Evolutionary conservation across 176 grass and related monocot genomes (phyloP).

Genomic region (Cenchrus fungigraminus): DNA sequence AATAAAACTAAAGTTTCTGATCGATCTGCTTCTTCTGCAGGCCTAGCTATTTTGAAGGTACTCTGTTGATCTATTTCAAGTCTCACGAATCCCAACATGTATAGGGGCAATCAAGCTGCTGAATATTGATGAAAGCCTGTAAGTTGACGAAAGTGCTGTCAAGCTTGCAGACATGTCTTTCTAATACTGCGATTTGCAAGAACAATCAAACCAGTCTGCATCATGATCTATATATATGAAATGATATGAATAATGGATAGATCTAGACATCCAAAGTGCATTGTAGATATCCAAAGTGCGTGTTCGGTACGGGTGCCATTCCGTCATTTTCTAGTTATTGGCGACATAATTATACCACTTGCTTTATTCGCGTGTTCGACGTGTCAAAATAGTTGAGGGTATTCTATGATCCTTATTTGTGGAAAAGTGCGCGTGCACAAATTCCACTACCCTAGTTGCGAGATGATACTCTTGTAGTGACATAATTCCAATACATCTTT

Average conservation of each 20-base stretch:
- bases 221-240: neutral
- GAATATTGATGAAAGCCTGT: slow-evolving; percentile 11
- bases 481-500: neutral
- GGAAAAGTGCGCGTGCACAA: neutral
- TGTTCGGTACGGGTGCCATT: neutral
- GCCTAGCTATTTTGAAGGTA: neutral
- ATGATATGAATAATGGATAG: neutral
- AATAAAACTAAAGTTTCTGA: neutral
- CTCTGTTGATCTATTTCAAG: neutral
- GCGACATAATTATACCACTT: neutral
- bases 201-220: neutral
- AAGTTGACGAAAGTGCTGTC: neutral
- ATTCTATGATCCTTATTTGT: neutral
- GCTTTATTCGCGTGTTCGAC: neutral
- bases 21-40: neutral
- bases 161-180: neutral
- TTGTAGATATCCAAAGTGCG: neutral
- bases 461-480: neutral
- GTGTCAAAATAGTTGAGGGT: neutral
- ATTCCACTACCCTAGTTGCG: neutral
- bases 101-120: neutral
- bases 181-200: neutral
- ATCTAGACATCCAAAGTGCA: too few relatives aligned
- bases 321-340: neutral
- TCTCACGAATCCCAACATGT: neutral